Base-by-base conservation (phyloP, 352 stramenopile species). In the Pythium apleroticum region DNA sequence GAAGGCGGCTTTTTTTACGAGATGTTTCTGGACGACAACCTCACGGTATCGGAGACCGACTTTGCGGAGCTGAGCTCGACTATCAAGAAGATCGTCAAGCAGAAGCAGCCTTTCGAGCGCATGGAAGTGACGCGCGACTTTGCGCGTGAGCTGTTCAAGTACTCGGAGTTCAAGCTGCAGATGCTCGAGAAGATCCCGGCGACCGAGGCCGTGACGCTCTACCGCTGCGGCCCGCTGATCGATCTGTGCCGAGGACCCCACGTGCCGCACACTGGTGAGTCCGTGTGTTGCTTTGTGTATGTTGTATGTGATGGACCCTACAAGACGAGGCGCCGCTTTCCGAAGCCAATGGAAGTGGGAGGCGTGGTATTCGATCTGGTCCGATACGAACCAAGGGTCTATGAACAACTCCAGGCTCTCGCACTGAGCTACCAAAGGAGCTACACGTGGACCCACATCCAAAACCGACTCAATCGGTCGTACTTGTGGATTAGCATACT, bases 1-100 rank as follows among this genome's bases (percentile, higher is more conserved):
- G 91, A 98, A 50, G 94, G 96, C 63, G 98, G 98, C 25, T 99
- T 99, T 74, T 99, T 99, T 76, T 99, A 99, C 79, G 98, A 95
- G 54, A 93, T 92, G 85, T 93, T 87, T 45, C 61, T 95, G 8
- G 58, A 81, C 31, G 75, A 91, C 60, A 71, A 71, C 30, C 64
- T 74, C 27, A 95, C 87, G 20, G 75, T 94, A 17, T 92, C 81
- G 1, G 84, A 94, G 58, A 68, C 57, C 33, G 84, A 95, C 60
- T 93, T 94, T 68, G 65, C 66, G 20, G 84, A 86, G 41, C 76
- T 99, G 8, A 78, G 90, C 52, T 73, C 94, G 57, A 73, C 78
- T 41, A 98, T 99, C 80, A 97, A 98, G 74, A 92, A 91, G 60
- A 98, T 99, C 65, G 97, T 99, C 68, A 97, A 93, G 65, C 84